Evolutionary conservation across 345 rosid species (phyloP).

Genomic region (Ceriops tagal): DNA sequence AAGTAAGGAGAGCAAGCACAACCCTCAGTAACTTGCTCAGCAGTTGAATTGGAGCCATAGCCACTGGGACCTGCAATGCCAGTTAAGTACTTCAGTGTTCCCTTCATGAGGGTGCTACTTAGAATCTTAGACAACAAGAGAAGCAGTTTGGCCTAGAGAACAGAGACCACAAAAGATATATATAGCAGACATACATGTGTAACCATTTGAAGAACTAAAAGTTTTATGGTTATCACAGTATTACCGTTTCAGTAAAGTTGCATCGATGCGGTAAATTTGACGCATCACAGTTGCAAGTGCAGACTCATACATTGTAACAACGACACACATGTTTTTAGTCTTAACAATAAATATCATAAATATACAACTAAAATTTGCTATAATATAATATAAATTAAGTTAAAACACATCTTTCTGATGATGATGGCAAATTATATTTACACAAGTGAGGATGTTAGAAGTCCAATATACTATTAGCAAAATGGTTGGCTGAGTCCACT

Average conservation of each 20-base stretch:
- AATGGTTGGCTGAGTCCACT: slow-evolving; percentile 20
- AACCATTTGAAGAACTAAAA: not conserved
- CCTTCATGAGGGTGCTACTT: slow-evolving; percentile 55
- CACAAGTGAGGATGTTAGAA: not conserved
- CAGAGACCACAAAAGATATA: not conserved
- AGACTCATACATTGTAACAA: too few species aligned
- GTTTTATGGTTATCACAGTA: not conserved
- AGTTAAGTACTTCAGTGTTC: slow-evolving; percentile 67
- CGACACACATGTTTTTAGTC: too few species aligned
- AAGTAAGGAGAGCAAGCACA: slow-evolving; percentile 30
- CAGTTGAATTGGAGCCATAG: slow-evolving; percentile 87
- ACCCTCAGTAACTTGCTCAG: slow-evolving; percentile 66
- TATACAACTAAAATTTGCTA: too few species aligned
- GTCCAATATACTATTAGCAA: not conserved
- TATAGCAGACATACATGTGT: not conserved
- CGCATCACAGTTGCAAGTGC: too few species aligned
- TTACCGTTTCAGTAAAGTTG: not conserved
- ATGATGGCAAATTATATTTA: not conserved
- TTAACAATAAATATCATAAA: too few species aligned
- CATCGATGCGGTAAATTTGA: too few species aligned
- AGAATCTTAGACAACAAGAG: slow-evolving; percentile 23
- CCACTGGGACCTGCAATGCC: slow-evolving; percentile 95
- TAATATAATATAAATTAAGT: too few species aligned
- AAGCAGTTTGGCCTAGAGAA: slow-evolving; percentile 15
- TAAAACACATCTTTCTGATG: too few species aligned